phyloP scores from a whole-genome alignment of 805 yeast genomes.

The Ogataea ramenticola region DNA sequence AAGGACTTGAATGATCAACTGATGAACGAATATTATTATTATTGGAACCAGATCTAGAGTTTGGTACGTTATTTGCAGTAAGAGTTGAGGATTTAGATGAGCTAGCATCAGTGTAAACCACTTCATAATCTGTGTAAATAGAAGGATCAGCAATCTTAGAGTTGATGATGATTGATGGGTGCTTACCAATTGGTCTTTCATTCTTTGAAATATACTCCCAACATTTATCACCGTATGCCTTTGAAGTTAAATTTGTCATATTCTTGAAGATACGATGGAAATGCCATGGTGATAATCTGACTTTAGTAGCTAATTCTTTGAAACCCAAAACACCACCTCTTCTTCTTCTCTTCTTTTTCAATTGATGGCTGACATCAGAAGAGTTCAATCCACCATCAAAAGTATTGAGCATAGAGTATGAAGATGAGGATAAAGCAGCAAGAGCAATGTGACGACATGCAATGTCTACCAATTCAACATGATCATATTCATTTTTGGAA shows the following conservation, averaged over 20 bases:
- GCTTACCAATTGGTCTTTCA: constrained; percentile 7
- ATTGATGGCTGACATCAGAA: constrained; percentile 4
- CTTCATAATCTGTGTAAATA: constrained; percentile 11
- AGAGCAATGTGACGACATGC: constrained; percentile 81
- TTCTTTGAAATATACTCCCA: constrained; percentile 42
- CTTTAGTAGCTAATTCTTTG: constrained; percentile 80
- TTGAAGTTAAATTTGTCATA: constrained; percentile 82
- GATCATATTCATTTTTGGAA: constrained; percentile 60
- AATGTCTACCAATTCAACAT: constrained; percentile 59
- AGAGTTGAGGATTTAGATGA: background rate
- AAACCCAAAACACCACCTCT: constrained; percentile 78
- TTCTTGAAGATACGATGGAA: constrained; percentile 85
- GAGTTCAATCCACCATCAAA: constrained; percentile 7
- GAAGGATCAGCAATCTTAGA: constrained; percentile 28
- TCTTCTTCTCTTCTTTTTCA: constrained; percentile 37
- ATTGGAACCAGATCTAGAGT: background rate
- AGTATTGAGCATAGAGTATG: constrained; percentile 4
- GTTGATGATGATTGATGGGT: constrained; percentile 21
- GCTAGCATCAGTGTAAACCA: background rate
- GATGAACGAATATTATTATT: too few relatives aligned
- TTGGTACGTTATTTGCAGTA: background rate
- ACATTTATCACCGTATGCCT: constrained; percentile 82
- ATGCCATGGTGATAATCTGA: constrained; percentile 85
- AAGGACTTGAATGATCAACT: too few relatives aligned
- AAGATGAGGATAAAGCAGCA: constrained; percentile 44